Conservation (phyloP, 306 rosid genomes). For the Cajanus cajan region DNA sequence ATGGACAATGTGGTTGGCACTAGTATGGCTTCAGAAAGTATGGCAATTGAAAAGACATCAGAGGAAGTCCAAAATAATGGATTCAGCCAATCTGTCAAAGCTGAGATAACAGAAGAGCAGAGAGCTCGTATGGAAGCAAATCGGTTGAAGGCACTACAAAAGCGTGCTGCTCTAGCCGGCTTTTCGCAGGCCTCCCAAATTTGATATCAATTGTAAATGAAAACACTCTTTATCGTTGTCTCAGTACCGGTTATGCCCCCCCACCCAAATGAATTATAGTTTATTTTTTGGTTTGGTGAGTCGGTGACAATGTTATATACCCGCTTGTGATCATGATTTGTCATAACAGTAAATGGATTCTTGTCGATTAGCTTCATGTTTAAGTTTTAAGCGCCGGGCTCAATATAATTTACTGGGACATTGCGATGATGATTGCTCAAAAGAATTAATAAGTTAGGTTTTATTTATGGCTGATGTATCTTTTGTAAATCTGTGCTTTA, state of each 20-base stretch:
- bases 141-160: constrained; percentile 85
- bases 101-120: constrained; percentile 69
- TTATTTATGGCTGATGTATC: neutral
- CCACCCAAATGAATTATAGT: too few relatives aligned
- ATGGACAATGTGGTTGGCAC: neutral
- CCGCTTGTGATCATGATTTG: too few relatives aligned
- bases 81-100: constrained; percentile 28
- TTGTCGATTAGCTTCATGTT: too few relatives aligned
- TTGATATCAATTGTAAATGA: constrained; percentile 9
- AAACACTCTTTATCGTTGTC: neutral
- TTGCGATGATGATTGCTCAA: neutral
- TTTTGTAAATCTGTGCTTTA: neutral
- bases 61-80: constrained; percentile 40
- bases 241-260: neutral
- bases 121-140: constrained; percentile 81
- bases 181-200: constrained; percentile 36
- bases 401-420: neutral
- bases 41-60: constrained; percentile 12
- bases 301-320: too few relatives aligned
- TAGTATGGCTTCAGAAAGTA: too few relatives aligned
- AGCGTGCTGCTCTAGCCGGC: constrained; percentile 62
- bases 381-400: too few relatives aligned
- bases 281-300: too few relatives aligned
- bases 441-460: constrained; percentile 42
- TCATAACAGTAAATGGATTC: too few relatives aligned